Evolutionary conservation across 306 rosid species (phyloP), one percentile per base, ranked within the genome.

Genomic region (Boehmeria nivea): DNA sequence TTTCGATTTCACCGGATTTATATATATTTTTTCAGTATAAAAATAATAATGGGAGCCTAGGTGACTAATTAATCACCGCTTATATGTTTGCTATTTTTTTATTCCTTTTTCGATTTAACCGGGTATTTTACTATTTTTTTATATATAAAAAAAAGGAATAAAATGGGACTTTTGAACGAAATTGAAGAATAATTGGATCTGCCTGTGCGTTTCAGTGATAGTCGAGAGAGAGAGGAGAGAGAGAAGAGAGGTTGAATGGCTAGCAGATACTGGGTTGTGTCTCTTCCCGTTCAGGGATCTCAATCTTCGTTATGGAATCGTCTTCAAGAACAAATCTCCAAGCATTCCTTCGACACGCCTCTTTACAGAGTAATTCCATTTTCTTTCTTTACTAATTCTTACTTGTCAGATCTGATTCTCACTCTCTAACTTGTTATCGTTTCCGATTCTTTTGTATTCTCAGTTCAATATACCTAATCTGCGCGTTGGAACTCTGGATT

Each of bases 401-500:
- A 5, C 8, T 5, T 40, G 55, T 66, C 36, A 70, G 68, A 72
- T 81, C 86, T 65, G 66, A 28, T 20, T 15, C 23, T 17, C 14
- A 3, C 8, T 2, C 15, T n/a, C 12, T 23, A 19, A 36, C 42
- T 49, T 12, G 10, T n/a, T 58, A 8, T 3, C 22, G n/a, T 54
- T 8, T 57, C 42, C 36, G 36, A 31, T 51, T 38, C 5, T 25
- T 16, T 15, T 54, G 24, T 2, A 8, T 42, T 63, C 50, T 56
- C 75, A 87, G 99, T 87, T 87, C 77, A 84, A 87, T 63, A 63
- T 84, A n/a, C 96, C 99, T 23, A 83, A 69, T 74, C 95, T 91
- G 63, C 96, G 96, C 10, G 93, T 91, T 49, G 99, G 99, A 78
- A 91, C 99, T 64, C 89, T 87, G 27, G 99, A 91, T 62, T 82